These are phyloP conservation scores for Ustilago xerochloae DNA, from an alignment of 1,284 basidiomycete species.

Conservation along the genomic window DNA sequence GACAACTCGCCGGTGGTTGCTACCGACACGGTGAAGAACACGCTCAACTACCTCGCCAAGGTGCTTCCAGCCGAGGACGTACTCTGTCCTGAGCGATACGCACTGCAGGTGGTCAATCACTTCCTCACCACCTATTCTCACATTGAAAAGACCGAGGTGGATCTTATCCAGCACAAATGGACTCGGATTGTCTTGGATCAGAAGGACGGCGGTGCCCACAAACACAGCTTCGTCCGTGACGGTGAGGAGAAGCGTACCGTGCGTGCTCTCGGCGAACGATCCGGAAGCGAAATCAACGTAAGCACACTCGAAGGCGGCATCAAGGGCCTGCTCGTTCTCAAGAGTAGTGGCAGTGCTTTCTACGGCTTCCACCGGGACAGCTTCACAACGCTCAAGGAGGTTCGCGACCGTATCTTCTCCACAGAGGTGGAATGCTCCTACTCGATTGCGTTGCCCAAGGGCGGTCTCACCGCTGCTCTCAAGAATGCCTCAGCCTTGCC, in stretches of 20 bases:
- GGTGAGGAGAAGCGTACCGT: slow-evolving; percentile 87
- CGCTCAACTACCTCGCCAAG: slow-evolving; percentile 74
- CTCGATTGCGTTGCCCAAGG: slow-evolving; percentile 37
- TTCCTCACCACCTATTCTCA: slow-evolving; percentile 86
- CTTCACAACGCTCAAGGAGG: slow-evolving; percentile 79
- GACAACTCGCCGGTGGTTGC: slow-evolving; percentile 62
- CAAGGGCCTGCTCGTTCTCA: slow-evolving; percentile 75
- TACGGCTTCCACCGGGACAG: slow-evolving; percentile 85
- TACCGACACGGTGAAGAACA: slow-evolving; percentile 82
- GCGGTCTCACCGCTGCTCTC: slow-evolving; percentile 64
- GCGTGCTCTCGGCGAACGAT: slow-evolving; percentile 73
- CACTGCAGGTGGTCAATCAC: slow-evolving; percentile 84
- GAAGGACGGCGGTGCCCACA: slow-evolving; percentile 73
- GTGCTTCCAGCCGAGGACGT: slow-evolving; percentile 42
- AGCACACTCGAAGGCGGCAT: slow-evolving; percentile 51
- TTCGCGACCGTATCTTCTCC: slow-evolving; percentile 64
- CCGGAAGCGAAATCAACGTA: slow-evolving; percentile 69
- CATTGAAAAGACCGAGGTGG: slow-evolving; percentile 77
- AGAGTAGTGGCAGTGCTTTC: slow-evolving; percentile 88
- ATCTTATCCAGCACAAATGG: slow-evolving; percentile 86
- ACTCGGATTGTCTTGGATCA: slow-evolving; percentile 76
- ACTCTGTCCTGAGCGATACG: slow-evolving; percentile 80
- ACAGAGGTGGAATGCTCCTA: slow-evolving; percentile 63
- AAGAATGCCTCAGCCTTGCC: slow-evolving; percentile 49
- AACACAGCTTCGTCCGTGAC: slow-evolving; percentile 86